Percentiles rank a stretch among this genome's conserved stretches.
phyloP scores from a whole-genome alignment of 2,329 filamentous ascomycete genomes.

The Botrytis porri region DNA sequence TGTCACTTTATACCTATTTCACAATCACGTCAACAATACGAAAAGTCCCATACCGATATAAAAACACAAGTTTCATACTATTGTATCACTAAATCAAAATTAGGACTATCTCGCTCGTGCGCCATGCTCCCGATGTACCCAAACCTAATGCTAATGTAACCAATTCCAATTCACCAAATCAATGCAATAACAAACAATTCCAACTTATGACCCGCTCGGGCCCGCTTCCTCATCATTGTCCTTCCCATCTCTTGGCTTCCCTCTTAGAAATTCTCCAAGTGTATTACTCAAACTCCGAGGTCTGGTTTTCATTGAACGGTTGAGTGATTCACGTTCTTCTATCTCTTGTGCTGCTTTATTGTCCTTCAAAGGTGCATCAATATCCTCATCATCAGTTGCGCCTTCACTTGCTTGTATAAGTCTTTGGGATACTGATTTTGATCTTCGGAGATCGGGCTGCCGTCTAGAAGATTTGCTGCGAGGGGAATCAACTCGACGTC shows the following conservation, averaged over 20 bases:
- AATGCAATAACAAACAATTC: constrained; percentile 4
- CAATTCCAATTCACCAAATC: constrained; percentile 11
- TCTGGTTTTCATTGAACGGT: constrained; percentile 29
- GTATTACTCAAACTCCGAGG: constrained; percentile 36
- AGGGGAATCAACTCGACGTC: constrained; percentile 51
- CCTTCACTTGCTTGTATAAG: constrained; percentile 24
- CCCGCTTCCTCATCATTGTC: constrained; percentile 32
- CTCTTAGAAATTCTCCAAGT: constrained; percentile 33
- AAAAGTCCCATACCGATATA: not conserved
- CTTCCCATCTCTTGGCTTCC: constrained; percentile 24
- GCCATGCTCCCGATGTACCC: constrained; percentile 14
- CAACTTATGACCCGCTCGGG: constrained; percentile 29
- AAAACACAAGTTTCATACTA: constrained; percentile 2
- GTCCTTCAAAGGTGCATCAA: constrained; percentile 20
- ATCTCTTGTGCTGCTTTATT: constrained; percentile 16
- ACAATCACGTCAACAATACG: not conserved
- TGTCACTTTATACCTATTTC: not conserved
- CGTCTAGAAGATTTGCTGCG: constrained; percentile 36
- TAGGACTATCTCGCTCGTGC: not conserved
- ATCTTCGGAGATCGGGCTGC: constrained; percentile 30
- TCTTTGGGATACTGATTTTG: constrained; percentile 34
- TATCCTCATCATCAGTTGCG: constrained; percentile 26
- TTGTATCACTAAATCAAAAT: not conserved
- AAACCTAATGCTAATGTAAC: constrained; percentile 14
- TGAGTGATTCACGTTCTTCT: constrained; percentile 26